A percentile compares a stretch with the other conserved stretches of the same genome.
Conservation (phyloP, 2,329 filamentous ascomycete species). For the Incumbomyces lentus region DNA sequence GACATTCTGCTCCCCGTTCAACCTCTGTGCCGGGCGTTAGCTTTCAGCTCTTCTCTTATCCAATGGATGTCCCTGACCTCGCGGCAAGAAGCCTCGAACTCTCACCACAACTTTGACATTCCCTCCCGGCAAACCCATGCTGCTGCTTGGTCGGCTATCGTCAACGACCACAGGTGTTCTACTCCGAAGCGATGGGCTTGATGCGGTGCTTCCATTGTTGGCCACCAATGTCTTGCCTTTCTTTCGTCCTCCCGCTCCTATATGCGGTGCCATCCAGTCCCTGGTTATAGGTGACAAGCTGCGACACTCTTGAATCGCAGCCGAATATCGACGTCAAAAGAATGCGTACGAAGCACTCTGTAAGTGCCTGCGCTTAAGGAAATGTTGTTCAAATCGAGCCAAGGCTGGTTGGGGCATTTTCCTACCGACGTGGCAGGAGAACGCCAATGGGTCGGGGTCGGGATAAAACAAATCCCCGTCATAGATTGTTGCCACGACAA, state of each 20-base stretch:
- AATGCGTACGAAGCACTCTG: no score
- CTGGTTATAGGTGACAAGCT: no score
- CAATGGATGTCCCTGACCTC: slow-evolving; percentile 45
- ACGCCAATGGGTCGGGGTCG: no score
- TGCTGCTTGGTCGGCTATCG: slow-evolving; percentile 30
- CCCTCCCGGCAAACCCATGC: slow-evolving; percentile 48
- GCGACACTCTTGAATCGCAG: no score
- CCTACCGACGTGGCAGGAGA: no score
- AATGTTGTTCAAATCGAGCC: no score
- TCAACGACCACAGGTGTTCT: slow-evolving; percentile 56
- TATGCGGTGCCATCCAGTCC: slow-evolving; percentile 13
- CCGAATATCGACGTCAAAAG: no score
- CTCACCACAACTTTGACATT: slow-evolving; percentile 77
- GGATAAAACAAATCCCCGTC: no score
- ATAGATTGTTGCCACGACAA: no score
- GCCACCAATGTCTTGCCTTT: slow-evolving; percentile 7
- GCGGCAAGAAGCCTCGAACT: slow-evolving; percentile 65
- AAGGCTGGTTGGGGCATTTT: no score
- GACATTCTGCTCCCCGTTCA: slow-evolving; percentile 67
- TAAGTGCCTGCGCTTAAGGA: no score
- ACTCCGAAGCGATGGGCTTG: slow-evolving; percentile 66
- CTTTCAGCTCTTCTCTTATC: slow-evolving; percentile 13
- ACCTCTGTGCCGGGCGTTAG: slow-evolving; percentile 50
- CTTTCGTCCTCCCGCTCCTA: slow-evolving; percentile 2
- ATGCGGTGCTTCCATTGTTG: slow-evolving; percentile 38